These are phyloP conservation scores for Acanthamoeba culbertsoni DNA, from an alignment of 208 protist genomes.

Conservation along the genomic window DNA sequence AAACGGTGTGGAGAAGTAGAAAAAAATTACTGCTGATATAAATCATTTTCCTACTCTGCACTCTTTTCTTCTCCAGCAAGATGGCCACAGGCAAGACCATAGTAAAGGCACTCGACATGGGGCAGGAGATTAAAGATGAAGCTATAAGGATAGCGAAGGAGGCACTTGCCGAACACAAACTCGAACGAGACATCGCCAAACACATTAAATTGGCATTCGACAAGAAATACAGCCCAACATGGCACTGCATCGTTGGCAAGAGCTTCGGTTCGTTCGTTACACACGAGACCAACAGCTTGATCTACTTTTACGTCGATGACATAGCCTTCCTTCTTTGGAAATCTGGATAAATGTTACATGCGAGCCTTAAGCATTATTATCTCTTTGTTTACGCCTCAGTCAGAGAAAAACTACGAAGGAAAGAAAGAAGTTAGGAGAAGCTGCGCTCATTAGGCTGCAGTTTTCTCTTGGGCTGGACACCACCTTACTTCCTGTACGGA, in stretches of 20 bases:
- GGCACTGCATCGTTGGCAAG: conserved; percentile 99
- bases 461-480: too few species aligned
- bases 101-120: conserved; percentile 95
- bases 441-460: too few species aligned
- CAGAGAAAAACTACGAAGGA: too few species aligned
- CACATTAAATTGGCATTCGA: conserved; percentile 99
- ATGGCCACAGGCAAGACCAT: conserved; percentile 63
- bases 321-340: conserved; percentile 99
- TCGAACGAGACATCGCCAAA: conserved; percentile 99
- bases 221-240: conserved; percentile 99
- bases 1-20: background rate
- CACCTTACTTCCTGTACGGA: too few species aligned
- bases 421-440: too few species aligned
- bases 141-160: conserved; percentile 97
- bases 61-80: background rate
- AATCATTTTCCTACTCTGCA: background rate
- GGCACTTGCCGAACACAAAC: conserved; percentile 98
- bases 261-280: conserved; percentile 99
- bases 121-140: conserved; percentile 96
- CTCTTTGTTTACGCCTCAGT: too few species aligned
- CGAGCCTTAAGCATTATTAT: too few species aligned
- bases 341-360: conserved; percentile 93
- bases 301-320: conserved; percentile 99
- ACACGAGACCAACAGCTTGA: conserved; percentile 99
- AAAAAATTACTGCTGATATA: background rate